Evolutionary conservation across 352 stramenopile genomes (phyloP), one percentile per base, ranked within the genome.

Genomic region (Globisporangium cylindrosporum): DNA sequence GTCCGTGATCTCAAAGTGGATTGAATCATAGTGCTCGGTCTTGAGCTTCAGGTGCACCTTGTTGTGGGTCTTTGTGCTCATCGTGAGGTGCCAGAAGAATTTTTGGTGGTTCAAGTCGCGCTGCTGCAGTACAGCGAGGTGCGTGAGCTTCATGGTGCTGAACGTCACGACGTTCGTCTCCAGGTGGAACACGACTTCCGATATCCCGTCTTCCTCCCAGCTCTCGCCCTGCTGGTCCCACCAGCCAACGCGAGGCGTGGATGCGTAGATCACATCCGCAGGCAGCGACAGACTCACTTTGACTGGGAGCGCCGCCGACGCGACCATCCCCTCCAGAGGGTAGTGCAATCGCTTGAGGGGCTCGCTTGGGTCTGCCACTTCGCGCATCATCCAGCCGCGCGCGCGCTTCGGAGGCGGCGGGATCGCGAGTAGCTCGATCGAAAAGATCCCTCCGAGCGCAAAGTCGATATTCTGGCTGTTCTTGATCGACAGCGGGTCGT

Each of bases 201-300:
- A 84, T 60, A 94, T 79, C n/a, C 86, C 86, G 58, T 94, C 86
- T 71, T 94, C 82, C 48, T 89, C 74, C 86, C 84, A 93, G 58
- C 64, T 74, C 66, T 87, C 70, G 27, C 60, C 61, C 18, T 75
- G 70, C 24, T 72, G 6, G 59, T 93, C 77, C 83, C 84, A 94
- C 84, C 83, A 92, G 34, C 83, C 86, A 4, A 94, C 78, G 1
- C 84, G 86, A 25, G 81, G 71, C 4, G 70, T 58, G 1, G 75
- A 5, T 0, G 73, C 67, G 53, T 88, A 86, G 25, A 92, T 73
- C 36, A 90, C 78, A 43, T 92, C 73, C 3, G 69, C 54, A 0
- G 83, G 86, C 38, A 93, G 59, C 18, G 72, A 55, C 5, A 93
- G 29, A 59, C 73, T 86, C 20, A 78, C 82, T 69, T 93, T 93